Base-by-base conservation (phyloP, 1,139 yeast genomes). In the Wickerhamiella pararugosa region DNA sequence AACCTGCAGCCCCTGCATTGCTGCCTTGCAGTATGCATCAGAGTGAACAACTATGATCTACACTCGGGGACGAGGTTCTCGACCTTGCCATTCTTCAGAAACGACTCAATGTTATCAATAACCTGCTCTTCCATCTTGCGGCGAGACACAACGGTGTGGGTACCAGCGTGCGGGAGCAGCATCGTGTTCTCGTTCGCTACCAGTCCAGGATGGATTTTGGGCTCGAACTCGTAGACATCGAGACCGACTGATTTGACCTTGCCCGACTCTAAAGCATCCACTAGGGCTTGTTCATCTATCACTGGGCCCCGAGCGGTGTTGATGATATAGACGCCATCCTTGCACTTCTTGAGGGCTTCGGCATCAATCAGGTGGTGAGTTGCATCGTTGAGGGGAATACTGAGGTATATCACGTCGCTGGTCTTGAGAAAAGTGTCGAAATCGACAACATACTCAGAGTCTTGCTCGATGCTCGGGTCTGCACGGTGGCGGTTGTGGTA, bases 301-400 rank as follows among this genome's bases (percentile, higher is more conserved):
- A 82, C 73, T 5, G 69, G 57, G 1, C 94, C 94, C 50, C 94
- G 69, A 1, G 93, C 94, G 31, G 81, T 76, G 56, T 84, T 84
- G 44, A 84, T 77, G 31, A 84, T 64, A 49, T 83, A 66, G 11
- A 78, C 69, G 1, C 77, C 77, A 49, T 70, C 71, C 59, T 80
- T 80, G 77, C 75, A 73, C 57, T 73, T 70, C 38, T 60, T 58
- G 37, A 80, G 62, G 5, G 72, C 59, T 9, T 69, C 71, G 42
- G 62, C 64, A 58, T 76, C 67, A 56, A 80, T 67, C 40, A 75
- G 64, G 56, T 79, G 86, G 36, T 61, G 61, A 2, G 75, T 71
- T 26, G 58, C 47, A 8, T 60, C 47, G 51, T 71, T 73, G 54
- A 80, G 68, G 10, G 92, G 92, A 38, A 79, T 67, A 52, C 77